A percentile compares a stretch with the other conserved stretches of the same genome.
These are phyloP conservation scores for Parastagonospora nodorum DNA, from an alignment of 2,329 filamentous ascomycete species.

Conservation along the genomic window DNA sequence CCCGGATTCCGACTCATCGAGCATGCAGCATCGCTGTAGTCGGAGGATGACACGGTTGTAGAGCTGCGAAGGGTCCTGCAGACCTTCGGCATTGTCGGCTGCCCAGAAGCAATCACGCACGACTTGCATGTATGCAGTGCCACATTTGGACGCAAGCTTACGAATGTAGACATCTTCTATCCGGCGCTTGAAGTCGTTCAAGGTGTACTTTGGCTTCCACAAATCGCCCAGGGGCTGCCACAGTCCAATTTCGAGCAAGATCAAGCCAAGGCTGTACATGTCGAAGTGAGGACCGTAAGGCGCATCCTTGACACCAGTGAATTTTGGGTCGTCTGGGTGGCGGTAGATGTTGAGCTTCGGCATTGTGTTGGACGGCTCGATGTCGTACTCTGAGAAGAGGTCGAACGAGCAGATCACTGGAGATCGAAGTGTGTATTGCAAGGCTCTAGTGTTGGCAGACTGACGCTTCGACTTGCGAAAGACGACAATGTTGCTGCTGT, in stretches of 20 bases:
- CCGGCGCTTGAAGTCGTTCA: constrained; percentile 65
- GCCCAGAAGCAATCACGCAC: constrained; percentile 73
- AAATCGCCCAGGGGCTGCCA: constrained; percentile 70
- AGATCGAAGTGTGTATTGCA: constrained; percentile 63
- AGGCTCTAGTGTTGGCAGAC: constrained; percentile 48
- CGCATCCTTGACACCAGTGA: constrained; percentile 33
- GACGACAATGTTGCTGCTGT: constrained; percentile 71
- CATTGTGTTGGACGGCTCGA: constrained; percentile 52
- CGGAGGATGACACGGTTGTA: constrained; percentile 54
- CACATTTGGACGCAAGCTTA: constrained; percentile 69
- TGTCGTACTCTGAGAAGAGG: constrained; percentile 65
- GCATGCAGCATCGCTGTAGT: constrained; percentile 46
- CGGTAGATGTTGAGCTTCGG: constrained; percentile 63
- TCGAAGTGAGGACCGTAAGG: constrained; percentile 56
- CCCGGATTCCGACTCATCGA: constrained; percentile 43
- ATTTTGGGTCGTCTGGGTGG: constrained; percentile 63
- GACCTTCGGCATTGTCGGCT: constrained; percentile 57
- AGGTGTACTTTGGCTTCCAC: constrained; percentile 64
- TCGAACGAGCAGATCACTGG: constrained; percentile 77
- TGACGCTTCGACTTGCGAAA: constrained; percentile 56
- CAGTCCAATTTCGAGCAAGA: constrained; percentile 75
- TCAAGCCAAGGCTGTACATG: constrained; percentile 73
- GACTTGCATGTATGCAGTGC: constrained; percentile 75
- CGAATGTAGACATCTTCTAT: constrained; percentile 69
- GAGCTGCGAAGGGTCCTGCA: constrained; percentile 40